A percentile compares a stretch with the other conserved stretches of the same genome.
Conservation (phyloP, 1,284 basidiomycete species). For the Thecaphora frezii region DNA sequence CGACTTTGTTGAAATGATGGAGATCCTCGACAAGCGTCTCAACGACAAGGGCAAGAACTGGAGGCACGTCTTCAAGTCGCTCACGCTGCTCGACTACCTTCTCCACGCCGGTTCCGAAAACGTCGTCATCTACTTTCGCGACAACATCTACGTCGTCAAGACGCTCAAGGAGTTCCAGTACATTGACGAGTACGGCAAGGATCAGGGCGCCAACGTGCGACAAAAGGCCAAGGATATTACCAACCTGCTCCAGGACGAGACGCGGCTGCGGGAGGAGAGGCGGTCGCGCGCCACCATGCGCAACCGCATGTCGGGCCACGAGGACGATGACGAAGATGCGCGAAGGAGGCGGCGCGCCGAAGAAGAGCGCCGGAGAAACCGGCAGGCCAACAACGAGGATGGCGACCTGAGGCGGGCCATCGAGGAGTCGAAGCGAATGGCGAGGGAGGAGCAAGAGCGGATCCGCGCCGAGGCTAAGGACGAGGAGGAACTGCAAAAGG, state of each 20-base stretch:
- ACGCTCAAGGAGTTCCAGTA: slow-evolving; percentile 99
- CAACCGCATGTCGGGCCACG: slow-evolving; percentile 73
- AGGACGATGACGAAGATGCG: slow-evolving; percentile 70
- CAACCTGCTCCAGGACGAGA: slow-evolving; percentile 87
- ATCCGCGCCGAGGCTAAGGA: slow-evolving; percentile 49
- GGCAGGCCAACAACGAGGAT: slow-evolving; percentile 56
- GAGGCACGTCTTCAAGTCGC: slow-evolving; percentile 99
- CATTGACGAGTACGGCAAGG: slow-evolving; percentile 91
- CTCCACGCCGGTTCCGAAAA: slow-evolving; percentile 97
- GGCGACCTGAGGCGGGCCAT: slow-evolving; percentile 65
- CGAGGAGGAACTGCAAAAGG: slow-evolving; percentile 77
- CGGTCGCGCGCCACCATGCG: slow-evolving; percentile 85
- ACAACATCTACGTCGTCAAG: slow-evolving; percentile 98
- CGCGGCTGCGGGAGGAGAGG: slow-evolving; percentile 81
- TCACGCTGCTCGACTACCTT: slow-evolving; percentile 94
- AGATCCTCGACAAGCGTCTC: slow-evolving; percentile 97
- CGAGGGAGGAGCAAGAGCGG: slow-evolving; percentile 49
- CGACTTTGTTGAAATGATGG: slow-evolving; percentile 99
- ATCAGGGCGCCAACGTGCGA: slow-evolving; percentile 93
- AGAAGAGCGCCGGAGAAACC: slow-evolving; percentile 12
- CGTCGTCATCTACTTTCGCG: slow-evolving; percentile 93
- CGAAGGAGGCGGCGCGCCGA: slow-evolving; percentile 37
- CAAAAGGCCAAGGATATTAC: slow-evolving; percentile 99
- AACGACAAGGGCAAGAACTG: slow-evolving; percentile 99
- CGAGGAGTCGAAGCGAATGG: slow-evolving; percentile 62